Conservation (phyloP, 2,329 filamentous ascomycete species). For the Phoma sp. region DNA sequence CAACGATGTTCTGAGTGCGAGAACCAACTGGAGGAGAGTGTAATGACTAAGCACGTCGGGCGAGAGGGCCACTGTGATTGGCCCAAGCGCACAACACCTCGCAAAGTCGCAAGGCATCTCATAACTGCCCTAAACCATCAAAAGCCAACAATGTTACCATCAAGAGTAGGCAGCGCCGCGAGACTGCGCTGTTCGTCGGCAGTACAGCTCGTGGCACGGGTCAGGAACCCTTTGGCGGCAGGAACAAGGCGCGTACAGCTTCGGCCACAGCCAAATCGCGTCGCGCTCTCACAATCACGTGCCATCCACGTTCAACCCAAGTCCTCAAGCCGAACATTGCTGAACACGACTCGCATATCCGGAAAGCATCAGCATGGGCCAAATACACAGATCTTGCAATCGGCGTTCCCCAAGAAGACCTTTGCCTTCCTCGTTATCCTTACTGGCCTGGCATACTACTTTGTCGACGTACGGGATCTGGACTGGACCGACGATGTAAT, state of each 20-base stretch:
- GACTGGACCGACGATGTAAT: constrained; percentile 33
- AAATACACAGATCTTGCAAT: constrained; percentile 24
- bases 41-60: constrained; percentile 6
- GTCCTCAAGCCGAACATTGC: not conserved
- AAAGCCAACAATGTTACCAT: constrained; percentile 9
- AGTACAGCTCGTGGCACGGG: not conserved
- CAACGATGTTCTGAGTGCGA: no score
- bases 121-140: not conserved
- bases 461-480: constrained; percentile 26
- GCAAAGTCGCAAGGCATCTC: not conserved
- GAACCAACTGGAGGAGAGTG: no score
- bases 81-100: constrained; percentile 1
- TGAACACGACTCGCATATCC: not conserved
- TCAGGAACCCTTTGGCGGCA: not conserved
- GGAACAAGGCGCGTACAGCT: not conserved
- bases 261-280: constrained; percentile 6
- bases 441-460: constrained; percentile 33
- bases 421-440: constrained; percentile 33
- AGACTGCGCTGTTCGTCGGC: not conserved
- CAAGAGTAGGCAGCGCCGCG: not conserved
- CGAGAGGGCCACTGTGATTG: constrained; percentile 6
- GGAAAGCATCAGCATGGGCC: not conserved
- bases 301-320: not conserved
- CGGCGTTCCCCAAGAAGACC: constrained; percentile 45
- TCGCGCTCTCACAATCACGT: constrained; percentile 14